Conservation (phyloP, 225 moss, liverwort and hornwort species). For the Rhytidiadelphus loreus region DNA sequence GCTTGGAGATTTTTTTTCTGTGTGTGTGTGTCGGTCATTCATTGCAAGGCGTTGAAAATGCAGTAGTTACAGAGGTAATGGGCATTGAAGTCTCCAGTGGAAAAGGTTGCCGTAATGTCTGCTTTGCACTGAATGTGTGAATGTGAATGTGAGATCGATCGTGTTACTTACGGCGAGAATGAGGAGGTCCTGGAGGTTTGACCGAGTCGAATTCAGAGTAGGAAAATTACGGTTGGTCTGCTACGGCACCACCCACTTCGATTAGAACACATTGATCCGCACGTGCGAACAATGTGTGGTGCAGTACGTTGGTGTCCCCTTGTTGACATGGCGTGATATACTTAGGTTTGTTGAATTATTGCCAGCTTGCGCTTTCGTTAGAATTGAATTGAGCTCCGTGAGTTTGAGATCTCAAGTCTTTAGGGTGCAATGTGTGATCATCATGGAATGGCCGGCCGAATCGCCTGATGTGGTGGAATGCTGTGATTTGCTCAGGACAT, state of each 20-base stretch:
- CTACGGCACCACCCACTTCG: background rate
- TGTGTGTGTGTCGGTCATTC: background rate
- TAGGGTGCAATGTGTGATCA: background rate
- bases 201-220: background rate
- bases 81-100: background rate
- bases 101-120: background rate
- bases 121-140: background rate
- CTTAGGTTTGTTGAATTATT: background rate
- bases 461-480: background rate
- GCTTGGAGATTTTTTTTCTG: background rate
- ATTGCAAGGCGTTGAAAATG: background rate
- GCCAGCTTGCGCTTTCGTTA: background rate
- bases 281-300: background rate
- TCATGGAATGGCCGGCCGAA: background rate
- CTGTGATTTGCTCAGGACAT: conserved; percentile 6
- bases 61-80: background rate
- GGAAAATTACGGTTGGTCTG: background rate
- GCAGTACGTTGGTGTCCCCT: background rate
- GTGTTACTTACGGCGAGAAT: background rate
- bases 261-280: background rate
- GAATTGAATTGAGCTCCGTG: background rate
- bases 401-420: background rate
- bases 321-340: background rate
- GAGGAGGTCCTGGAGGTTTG: background rate
- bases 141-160: background rate